phyloP scores from a whole-genome alignment of 202 grass and related monocot species.

The Tripidium arundinaceum region DNA sequence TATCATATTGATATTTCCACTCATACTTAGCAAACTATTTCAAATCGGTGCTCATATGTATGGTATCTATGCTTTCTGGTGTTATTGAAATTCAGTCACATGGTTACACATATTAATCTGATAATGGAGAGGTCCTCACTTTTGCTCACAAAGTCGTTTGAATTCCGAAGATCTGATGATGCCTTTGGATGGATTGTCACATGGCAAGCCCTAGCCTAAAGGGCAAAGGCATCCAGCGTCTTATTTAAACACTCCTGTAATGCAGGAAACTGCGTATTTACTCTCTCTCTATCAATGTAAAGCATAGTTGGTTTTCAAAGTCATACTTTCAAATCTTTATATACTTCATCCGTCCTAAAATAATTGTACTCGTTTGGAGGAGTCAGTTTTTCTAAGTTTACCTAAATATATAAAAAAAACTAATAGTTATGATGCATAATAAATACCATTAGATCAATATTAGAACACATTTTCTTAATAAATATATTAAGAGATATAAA shows the following conservation, averaged over 20 bases:
- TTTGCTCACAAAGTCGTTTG: not conserved
- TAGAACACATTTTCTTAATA: too few species aligned
- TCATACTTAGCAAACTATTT: not conserved
- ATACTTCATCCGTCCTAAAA: too few species aligned
- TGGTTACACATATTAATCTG: not conserved
- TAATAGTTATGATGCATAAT: too few species aligned
- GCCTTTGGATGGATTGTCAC: not conserved
- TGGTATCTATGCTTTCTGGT: not conserved
- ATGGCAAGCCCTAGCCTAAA: not conserved
- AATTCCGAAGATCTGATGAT: not conserved
- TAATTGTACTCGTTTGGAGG: too few species aligned
- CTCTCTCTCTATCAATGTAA: not conserved
- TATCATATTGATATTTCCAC: not conserved
- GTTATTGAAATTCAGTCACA: not conserved
- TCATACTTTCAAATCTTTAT: too few species aligned
- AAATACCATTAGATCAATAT: too few species aligned
- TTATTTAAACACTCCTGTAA: not conserved
- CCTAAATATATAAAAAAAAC: too few species aligned
- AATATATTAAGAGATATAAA: too few species aligned
- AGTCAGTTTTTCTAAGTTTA: too few species aligned
- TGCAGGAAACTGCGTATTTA: not conserved
- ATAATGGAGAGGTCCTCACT: not conserved
- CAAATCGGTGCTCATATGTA: not conserved
- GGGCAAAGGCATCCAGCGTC: not conserved
- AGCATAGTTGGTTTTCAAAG: not conserved